Conservation (phyloP, 768 basidiomycete species). For the Russula brevipes region DNA sequence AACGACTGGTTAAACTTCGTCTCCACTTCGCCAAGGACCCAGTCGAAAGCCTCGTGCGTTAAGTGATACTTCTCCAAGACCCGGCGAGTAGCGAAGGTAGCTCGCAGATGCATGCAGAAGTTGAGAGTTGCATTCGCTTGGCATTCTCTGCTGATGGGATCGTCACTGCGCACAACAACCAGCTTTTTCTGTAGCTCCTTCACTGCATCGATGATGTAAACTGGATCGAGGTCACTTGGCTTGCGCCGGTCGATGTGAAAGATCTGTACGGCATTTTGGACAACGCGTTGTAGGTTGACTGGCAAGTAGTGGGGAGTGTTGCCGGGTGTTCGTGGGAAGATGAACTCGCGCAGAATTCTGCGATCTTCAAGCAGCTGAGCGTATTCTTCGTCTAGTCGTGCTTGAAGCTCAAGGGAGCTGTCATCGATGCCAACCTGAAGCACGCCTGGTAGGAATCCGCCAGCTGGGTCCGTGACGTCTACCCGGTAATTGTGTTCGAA, state of each 20-base stretch:
- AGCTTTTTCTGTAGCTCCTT: constrained; percentile 70
- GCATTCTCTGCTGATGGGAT: constrained; percentile 65
- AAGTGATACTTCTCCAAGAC: constrained; percentile 87
- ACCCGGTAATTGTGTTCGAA: constrained; percentile 95
- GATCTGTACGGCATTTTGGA: constrained; percentile 92
- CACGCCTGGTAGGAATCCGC: constrained; percentile 73
- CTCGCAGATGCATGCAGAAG: constrained; percentile 90
- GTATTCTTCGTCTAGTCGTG: constrained; percentile 77
- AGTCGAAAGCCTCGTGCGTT: constrained; percentile 92
- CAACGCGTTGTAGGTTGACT: constrained; percentile 91
- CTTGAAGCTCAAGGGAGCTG: constrained; percentile 76
- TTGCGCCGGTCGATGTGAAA: constrained; percentile 96
- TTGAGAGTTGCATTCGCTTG: constrained; percentile 87
- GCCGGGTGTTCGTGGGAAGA: constrained; percentile 75
- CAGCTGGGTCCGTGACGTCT: constrained; percentile 79
- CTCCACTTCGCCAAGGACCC: constrained; percentile 94
- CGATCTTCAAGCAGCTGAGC: constrained; percentile 66
- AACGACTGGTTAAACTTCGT: constrained; percentile 92
- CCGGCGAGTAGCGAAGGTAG: constrained; percentile 79
- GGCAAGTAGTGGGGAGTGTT: constrained; percentile 80
- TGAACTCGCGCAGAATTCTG: constrained; percentile 67
- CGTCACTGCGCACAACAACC: constrained; percentile 83
- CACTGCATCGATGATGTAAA: constrained; percentile 78
- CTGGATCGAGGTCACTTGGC: constrained; percentile 86
- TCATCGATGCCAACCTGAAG: constrained; percentile 88